These are phyloP conservation scores for Fusarium verticillioides DNA, from an alignment of 2,329 filamentous ascomycete species.

Conservation along the genomic window DNA sequence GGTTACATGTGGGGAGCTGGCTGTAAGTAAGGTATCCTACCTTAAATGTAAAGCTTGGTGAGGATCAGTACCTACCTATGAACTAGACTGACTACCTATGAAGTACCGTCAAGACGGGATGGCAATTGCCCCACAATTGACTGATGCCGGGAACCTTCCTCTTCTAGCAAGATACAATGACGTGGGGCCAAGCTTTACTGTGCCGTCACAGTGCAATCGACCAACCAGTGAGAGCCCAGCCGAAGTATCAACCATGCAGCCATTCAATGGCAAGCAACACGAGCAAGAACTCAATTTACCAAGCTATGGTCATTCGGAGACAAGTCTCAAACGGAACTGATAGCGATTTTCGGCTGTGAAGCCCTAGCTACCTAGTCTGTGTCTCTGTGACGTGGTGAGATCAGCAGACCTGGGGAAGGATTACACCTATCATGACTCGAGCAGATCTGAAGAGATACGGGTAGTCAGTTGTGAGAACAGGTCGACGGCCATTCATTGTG, in stretches of 20 bases:
- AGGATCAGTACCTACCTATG: not conserved
- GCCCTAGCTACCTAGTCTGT: not conserved
- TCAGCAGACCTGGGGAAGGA: not conserved
- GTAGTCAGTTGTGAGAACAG: not conserved
- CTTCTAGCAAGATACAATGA: slow-evolving; percentile 20
- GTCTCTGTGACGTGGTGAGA: not conserved
- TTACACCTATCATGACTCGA: slow-evolving; percentile 11
- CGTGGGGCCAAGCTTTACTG: slow-evolving; percentile 9
- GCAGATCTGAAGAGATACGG: not conserved
- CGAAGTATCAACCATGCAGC: not conserved
- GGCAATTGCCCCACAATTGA: slow-evolving; percentile 6
- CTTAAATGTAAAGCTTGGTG: slow-evolving; percentile 11
- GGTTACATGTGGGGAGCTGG: not conserved
- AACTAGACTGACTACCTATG: not conserved
- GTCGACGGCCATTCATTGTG: not conserved
- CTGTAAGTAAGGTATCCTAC: slow-evolving; percentile 10
- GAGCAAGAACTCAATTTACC: not conserved
- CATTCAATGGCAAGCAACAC: not conserved
- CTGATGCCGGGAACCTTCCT: slow-evolving; percentile 25
- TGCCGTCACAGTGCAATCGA: not conserved
- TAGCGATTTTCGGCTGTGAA: not conserved
- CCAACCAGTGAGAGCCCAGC: not conserved
- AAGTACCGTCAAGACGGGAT: slow-evolving; percentile 1
- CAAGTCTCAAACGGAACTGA: not conserved
- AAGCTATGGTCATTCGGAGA: not conserved